Conservation (phyloP, 257 asterid species). For the Lithospermum erythrorhizon region DNA sequence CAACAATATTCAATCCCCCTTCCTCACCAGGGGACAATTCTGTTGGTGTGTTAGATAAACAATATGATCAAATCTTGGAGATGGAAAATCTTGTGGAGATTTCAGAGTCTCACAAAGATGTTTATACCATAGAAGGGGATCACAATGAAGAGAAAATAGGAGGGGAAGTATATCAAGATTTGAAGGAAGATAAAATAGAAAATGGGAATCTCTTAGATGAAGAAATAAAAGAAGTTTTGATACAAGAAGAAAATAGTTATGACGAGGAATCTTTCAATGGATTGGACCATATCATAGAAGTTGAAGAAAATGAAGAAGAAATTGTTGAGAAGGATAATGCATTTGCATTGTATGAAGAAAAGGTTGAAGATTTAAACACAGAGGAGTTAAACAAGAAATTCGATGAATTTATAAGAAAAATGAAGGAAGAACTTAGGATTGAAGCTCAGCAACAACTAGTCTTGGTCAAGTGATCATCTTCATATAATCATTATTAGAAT, state of each 20-base stretch:
- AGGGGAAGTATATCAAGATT: not conserved
- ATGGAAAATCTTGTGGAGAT: conserved; percentile 1
- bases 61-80: not conserved
- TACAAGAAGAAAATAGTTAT: not conserved
- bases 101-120: conserved; percentile 1
- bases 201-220: not conserved
- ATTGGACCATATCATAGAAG: too few relatives aligned
- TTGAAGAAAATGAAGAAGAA: not conserved
- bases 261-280: too few relatives aligned
- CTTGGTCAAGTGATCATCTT: too few relatives aligned
- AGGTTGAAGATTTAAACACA: too few relatives aligned
- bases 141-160: not conserved
- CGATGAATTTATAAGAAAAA: too few relatives aligned
- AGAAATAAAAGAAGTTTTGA: not conserved
- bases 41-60: conserved; percentile 9
- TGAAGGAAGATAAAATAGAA: not conserved
- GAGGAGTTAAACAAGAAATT: too few relatives aligned
- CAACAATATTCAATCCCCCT: conserved; percentile 11
- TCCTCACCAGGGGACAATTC: conserved; percentile 12
- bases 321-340: not conserved
- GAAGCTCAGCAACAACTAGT: too few relatives aligned
- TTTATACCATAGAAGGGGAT: not conserved
- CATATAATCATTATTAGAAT: too few relatives aligned
- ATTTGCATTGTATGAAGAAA: too few relatives aligned
- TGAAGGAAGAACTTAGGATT: too few relatives aligned